Evolutionary conservation across 192 early-diverging fungal genomes (phyloP), one percentile per base, ranked within the genome.

Genomic region (Mortierella alpina): DNA sequence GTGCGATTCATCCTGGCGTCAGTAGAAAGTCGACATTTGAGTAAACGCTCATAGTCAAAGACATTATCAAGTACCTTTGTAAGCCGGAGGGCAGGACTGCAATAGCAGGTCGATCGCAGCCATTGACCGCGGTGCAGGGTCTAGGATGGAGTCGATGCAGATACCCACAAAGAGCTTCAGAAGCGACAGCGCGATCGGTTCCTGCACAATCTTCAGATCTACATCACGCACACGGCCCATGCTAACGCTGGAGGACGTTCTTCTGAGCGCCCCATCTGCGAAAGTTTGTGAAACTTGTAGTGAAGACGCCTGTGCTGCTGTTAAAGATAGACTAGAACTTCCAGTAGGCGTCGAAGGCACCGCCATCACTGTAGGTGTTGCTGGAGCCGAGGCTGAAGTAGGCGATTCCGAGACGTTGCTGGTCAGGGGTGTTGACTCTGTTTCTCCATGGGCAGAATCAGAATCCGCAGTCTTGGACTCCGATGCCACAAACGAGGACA

Each of bases 91-190:
- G 60, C 77, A 80, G 1, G 77, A 80, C 54, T 72, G 70, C 53
- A 80, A 17, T 5, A 72, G 53, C 31, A 72, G 7, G 40, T 80
- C 77, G 52, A 80, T 80, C 2, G 70, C 70, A 4, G 66, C 17
- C 52, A 80, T 47, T 4, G 77, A 61, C 0, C 77, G 63, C 14
- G 54, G 77, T 0, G 65, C 20, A 41, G 78, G 66, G 50, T 88
- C 90, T 52, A 90, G 41, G 31, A 92, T 77, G 12, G 89, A 89
- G 41, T 89, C 86, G 46, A 90, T 78, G 15, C 83, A 76, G 10
- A 90, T 84, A 17, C 71, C 72, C 18, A 91, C 86, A 55, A 92
- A 71, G n/a, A 90, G 75, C 63, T 91, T 84, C 7, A 91, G 39
- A 41, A 89, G 50, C 10, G 84, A 78, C 59, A 86, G 63, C 5